Percentiles rank a stretch among this genome's conserved stretches.
Evolutionary conservation across 495 filamentous ascomycete genomes (phyloP).

Genomic region (Penicillium coffeae): DNA sequence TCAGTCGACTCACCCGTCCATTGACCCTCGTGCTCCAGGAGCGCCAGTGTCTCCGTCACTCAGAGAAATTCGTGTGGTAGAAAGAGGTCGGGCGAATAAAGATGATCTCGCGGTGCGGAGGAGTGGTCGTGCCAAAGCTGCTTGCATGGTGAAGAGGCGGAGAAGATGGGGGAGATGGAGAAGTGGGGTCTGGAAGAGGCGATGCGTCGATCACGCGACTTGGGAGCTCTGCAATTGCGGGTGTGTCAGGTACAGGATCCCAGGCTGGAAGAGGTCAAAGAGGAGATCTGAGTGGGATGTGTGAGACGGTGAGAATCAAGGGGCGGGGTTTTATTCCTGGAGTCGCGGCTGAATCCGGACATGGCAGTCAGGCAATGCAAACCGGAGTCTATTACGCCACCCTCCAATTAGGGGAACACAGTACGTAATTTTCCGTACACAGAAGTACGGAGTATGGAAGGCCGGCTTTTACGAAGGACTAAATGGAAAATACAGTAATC

Average conservation of each 20-base stretch:
- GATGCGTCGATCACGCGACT: background rate
- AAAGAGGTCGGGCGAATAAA: constrained; percentile 46
- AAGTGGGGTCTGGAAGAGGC: background rate
- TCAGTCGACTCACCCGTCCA: constrained; percentile 34
- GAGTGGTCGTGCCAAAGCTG: constrained; percentile 1
- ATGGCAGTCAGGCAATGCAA: background rate
- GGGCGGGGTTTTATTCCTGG: constrained; percentile 1
- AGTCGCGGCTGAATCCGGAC: constrained; percentile 7
- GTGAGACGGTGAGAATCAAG: too few relatives aligned
- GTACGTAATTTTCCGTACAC: background rate
- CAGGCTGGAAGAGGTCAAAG: background rate
- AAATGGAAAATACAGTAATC: background rate
- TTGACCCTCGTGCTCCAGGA: constrained; percentile 43
- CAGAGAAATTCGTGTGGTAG: constrained; percentile 54
- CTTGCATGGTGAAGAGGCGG: constrained; percentile 2
- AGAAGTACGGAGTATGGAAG: too few relatives aligned
- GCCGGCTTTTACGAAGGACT: too few relatives aligned
- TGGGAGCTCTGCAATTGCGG: background rate
- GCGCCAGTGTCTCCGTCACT: constrained; percentile 59
- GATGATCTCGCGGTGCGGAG: constrained; percentile 18
- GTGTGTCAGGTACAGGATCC: background rate
- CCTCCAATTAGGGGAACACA: background rate
- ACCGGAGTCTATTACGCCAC: background rate
- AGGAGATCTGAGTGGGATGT: too few relatives aligned
- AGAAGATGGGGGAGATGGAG: background rate